Evolutionary conservation across 257 asterid genomes (phyloP).

Genomic region (Solanum neorickii): DNA sequence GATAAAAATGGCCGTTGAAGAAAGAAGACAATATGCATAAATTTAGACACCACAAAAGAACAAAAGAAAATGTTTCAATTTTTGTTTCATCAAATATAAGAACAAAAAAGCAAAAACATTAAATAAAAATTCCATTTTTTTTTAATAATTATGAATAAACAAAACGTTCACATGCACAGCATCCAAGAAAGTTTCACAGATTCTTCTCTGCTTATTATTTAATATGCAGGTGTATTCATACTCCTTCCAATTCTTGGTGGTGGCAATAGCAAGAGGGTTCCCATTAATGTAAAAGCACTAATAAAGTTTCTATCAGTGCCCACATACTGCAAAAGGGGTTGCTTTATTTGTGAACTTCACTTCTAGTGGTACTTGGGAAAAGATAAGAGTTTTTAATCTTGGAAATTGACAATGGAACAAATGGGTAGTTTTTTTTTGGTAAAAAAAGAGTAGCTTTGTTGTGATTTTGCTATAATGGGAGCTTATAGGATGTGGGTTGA

Average conservation of each 20-base stretch:
- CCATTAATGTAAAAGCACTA: constrained; percentile 18
- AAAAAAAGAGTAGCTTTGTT: background rate
- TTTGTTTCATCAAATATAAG: background rate
- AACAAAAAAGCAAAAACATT: background rate
- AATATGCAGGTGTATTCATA: background rate
- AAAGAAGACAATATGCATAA: background rate
- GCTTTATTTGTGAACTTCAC: background rate
- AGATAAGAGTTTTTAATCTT: background rate
- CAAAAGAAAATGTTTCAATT: background rate
- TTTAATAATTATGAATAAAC: constrained; percentile 6
- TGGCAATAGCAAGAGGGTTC: background rate
- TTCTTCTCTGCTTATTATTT: constrained; percentile 3
- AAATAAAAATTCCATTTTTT: background rate
- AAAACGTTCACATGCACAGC: constrained; percentile 48
- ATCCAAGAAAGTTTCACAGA: constrained; percentile 40
- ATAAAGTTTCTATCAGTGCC: constrained; percentile 2
- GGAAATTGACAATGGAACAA: background rate
- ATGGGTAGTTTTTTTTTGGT: background rate
- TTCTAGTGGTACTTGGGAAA: constrained; percentile 16
- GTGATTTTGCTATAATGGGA: constrained; percentile 3
- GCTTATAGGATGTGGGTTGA: background rate
- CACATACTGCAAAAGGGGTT: constrained; percentile 6
- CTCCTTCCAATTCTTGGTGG: background rate
- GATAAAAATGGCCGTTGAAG: background rate
- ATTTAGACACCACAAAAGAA: background rate